Evolutionary conservation across 352 stramenopile genomes (phyloP).

Genomic region (Salisapilia sapeloensis): DNA sequence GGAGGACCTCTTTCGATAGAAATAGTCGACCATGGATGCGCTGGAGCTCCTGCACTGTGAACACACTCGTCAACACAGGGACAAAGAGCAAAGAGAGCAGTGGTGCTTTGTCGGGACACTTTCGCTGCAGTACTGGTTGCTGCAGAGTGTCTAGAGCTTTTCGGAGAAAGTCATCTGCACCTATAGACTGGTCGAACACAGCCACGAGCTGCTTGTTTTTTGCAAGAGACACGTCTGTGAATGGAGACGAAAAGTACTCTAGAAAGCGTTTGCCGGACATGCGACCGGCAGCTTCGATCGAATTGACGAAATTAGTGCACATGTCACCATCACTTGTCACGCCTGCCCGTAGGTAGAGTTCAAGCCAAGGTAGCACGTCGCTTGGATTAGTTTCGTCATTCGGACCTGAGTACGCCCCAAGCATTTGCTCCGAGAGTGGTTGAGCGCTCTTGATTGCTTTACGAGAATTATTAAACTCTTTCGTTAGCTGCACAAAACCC

Average conservation of each 20-base stretch:
- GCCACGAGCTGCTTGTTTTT: slow-evolving; percentile 38
- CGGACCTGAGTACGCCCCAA: too few species aligned
- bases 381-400: too few species aligned
- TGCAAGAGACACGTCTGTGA: slow-evolving; percentile 36
- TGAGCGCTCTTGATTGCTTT: too few species aligned
- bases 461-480: too few species aligned
- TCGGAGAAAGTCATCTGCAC: slow-evolving; percentile 34
- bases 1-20: slow-evolving; percentile 24
- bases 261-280: slow-evolving; percentile 60
- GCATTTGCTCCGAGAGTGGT: too few species aligned
- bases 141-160: slow-evolving; percentile 21
- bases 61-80: slow-evolving; percentile 62
- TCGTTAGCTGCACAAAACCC: too few species aligned
- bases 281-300: slow-evolving; percentile 15
- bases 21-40: slow-evolving; percentile 41
- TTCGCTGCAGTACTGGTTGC: slow-evolving; percentile 32
- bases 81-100: slow-evolving; percentile 50
- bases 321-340: slow-evolving; percentile 33
- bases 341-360: slow-evolving; percentile 46
- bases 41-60: slow-evolving; percentile 60
- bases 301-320: slow-evolving; percentile 13
- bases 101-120: slow-evolving; percentile 11
- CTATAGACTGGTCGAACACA: slow-evolving; percentile 40
- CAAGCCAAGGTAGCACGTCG: slow-evolving; percentile 52
- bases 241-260: slow-evolving; percentile 69